Evolutionary conservation across 352 stramenopile genomes (phyloP).

Genomic region (Pythium aquatile): DNA sequence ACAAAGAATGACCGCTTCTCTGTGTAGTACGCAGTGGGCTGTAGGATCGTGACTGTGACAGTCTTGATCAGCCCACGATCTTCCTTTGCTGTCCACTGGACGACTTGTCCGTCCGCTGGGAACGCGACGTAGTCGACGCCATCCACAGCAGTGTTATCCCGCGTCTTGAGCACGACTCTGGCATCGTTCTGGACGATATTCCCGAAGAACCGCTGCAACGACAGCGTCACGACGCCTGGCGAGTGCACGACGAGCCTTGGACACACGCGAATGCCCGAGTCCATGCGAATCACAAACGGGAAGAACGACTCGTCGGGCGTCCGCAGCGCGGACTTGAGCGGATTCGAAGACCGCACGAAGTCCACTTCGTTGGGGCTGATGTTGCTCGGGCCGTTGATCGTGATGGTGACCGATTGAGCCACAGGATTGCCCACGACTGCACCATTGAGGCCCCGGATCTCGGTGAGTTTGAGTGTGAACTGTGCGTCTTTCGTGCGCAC

Average conservation of each 20-base stretch:
- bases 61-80: constrained; percentile 37
- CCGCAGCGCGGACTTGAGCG: constrained; percentile 34
- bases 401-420: constrained; percentile 39
- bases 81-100: constrained; percentile 35
- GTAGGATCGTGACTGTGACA: constrained; percentile 41
- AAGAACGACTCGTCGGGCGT: constrained; percentile 52
- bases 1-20: constrained; percentile 44
- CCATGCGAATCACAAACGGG: constrained; percentile 41
- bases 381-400: constrained; percentile 42
- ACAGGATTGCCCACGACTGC: constrained; percentile 26
- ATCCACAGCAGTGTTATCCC: constrained; percentile 46
- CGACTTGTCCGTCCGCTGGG: constrained; percentile 3
- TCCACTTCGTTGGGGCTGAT: constrained; percentile 46
- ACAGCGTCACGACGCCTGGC: constrained; percentile 39
- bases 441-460: constrained; percentile 21
- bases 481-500: constrained; percentile 30
- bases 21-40: constrained; percentile 38
- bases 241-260: constrained; percentile 37
- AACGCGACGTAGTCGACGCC: constrained; percentile 56
- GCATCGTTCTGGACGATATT: constrained; percentile 27
- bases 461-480: constrained; percentile 39
- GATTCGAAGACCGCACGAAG: constrained; percentile 36
- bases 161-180: constrained; percentile 35
- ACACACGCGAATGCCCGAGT: constrained; percentile 53
- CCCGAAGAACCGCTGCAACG: constrained; percentile 52